These are phyloP conservation scores for Inonotus obliquus DNA, from an alignment of 1,284 basidiomycete species.

Conservation along the genomic window DNA sequence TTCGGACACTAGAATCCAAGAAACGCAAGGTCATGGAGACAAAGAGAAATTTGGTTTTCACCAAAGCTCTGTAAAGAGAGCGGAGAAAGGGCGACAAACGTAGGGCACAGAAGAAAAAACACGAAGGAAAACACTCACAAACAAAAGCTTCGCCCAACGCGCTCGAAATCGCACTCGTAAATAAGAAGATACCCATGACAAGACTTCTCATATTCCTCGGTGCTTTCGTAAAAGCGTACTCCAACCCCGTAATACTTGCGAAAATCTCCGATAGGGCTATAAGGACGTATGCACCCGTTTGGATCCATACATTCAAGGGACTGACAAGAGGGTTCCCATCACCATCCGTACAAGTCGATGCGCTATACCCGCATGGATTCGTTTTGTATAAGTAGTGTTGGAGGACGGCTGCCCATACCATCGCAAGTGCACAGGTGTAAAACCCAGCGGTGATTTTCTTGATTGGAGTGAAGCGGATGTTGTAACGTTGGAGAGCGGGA, in stretches of 20 bases:
- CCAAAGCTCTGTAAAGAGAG: no score
- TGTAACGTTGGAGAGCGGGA: slow-evolving; percentile 33
- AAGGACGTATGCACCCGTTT: slow-evolving; percentile 43
- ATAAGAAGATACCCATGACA: slow-evolving; percentile 71
- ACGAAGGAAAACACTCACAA: not conserved
- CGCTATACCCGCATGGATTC: slow-evolving; percentile 58
- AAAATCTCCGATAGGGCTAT: slow-evolving; percentile 76
- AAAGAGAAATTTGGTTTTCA: no score
- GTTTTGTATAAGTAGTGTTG: slow-evolving; percentile 72
- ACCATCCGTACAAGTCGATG: slow-evolving; percentile 44
- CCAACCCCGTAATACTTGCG: slow-evolving; percentile 79
- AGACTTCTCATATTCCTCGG: slow-evolving; percentile 78
- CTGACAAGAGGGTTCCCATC: slow-evolving; percentile 18
- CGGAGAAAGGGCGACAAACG: no score
- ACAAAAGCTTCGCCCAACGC: slow-evolving; percentile 66
- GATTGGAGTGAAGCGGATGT: slow-evolving; percentile 37
- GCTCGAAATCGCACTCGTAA: slow-evolving; percentile 58
- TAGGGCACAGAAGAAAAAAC: not conserved
- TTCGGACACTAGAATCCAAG: no score
- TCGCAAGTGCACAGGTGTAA: slow-evolving; percentile 29
- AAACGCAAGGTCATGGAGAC: no score
- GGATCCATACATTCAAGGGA: slow-evolving; percentile 16
- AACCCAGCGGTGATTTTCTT: slow-evolving; percentile 42
- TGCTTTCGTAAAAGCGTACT: slow-evolving; percentile 88
- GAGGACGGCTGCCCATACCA: slow-evolving; percentile 58